Conservation (phyloP, 2,329 filamentous ascomycete species). For the Elsinoe fawcettii region DNA sequence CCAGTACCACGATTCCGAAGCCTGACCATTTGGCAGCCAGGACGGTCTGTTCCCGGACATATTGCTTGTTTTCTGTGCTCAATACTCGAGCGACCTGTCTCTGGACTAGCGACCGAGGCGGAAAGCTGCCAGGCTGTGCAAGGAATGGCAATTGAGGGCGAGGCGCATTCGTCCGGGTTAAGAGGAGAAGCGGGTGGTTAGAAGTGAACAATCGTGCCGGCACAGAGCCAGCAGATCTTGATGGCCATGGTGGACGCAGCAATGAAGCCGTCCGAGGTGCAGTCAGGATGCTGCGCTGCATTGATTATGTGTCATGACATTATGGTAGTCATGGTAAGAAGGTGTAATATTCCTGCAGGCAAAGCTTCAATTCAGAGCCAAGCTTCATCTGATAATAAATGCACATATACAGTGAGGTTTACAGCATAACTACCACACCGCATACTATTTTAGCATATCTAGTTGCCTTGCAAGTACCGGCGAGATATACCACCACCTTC, state of each 20-base stretch:
- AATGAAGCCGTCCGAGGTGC: slow-evolving; percentile 5
- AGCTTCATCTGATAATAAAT: no score
- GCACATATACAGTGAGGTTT: no score
- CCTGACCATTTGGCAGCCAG: slow-evolving; percentile 60
- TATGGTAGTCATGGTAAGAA: neutral
- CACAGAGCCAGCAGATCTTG: neutral
- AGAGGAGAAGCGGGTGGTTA: slow-evolving; percentile 45
- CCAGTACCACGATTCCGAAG: slow-evolving; percentile 57
- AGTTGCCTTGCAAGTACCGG: no score
- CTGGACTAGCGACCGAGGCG: slow-evolving; percentile 20
- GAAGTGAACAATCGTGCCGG: slow-evolving; percentile 49
- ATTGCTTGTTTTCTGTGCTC: slow-evolving; percentile 67
- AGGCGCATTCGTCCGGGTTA: slow-evolving; percentile 38
- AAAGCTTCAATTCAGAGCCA: neutral
- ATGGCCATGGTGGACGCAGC: neutral
- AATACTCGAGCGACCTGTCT: slow-evolving; percentile 58
- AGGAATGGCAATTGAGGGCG: slow-evolving; percentile 62
- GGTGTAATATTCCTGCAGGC: no score
- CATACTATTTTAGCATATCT: no score
- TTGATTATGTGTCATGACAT: neutral
- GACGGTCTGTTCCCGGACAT: slow-evolving; percentile 62
- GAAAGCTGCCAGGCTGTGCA: slow-evolving; percentile 43
- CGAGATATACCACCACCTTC: no score
- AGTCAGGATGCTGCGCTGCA: neutral
- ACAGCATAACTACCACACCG: no score